Evolutionary conservation across 202 grass and related monocot genomes (phyloP), one percentile per base, ranked within the genome.

Genomic region (Tripidium arundinaceum): DNA sequence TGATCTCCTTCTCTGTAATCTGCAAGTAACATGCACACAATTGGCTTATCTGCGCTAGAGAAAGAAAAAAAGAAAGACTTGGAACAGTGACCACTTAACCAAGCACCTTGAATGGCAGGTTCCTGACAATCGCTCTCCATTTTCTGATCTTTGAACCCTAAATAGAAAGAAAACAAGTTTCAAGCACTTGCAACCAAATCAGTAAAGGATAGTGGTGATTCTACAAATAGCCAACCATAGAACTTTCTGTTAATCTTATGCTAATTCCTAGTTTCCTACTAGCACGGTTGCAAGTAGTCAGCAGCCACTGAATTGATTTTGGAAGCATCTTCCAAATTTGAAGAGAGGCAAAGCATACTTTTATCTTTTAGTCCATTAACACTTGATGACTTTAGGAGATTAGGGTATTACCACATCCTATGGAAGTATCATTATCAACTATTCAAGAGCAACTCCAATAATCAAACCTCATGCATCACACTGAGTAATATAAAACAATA

Each of bases 81-180:
- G 7, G 26, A 86, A 43, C 3, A 31, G n/a, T 3, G 0, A 21
- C 25, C 61, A 80, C 62, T 78, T 62, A 75, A 83, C 33, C 14
- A 69, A 79, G 72, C 68, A 99, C 96, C 96, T 95, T 93, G 81
- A 99, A 99, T 79, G 96, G 92, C 26, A 99, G 70, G 61, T 99
- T 99, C 80, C 96, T 90, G 85, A 99, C 84, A 72, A 99, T 99
- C 41, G 91, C 85, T 90, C 96, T 89, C 90, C 96, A 96, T 70
- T 99, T 99, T 37, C 76, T 93, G 59, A 81, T 88, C 87, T 99
- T 99, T 81, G 96, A 86, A 25, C 96, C 96, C 90, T 99, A 75
- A 79, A 67, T 65, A 45, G 14, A 72, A 79, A 73, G 25, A 80
- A 93, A 76, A 64, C 21, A 75, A 69, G 36, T 37, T 80, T 87